A percentile compares a stretch with the other conserved stretches of the same genome.
phyloP scores from a whole-genome alignment of 1,284 basidiomycete genomes.

The Naganishia albida region DNA sequence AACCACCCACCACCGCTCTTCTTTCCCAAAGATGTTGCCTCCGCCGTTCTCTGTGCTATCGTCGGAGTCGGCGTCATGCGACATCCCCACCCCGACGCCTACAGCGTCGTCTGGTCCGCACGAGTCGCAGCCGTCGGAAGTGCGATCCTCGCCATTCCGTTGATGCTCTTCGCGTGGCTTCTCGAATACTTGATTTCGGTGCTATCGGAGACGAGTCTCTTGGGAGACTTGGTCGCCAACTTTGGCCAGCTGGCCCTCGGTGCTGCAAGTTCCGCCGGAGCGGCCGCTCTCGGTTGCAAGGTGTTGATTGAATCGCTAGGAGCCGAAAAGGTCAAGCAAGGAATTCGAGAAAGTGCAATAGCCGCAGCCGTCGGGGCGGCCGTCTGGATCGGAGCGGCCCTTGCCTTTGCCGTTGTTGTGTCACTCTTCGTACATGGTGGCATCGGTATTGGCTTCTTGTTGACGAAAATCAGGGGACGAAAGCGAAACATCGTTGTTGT shows the following conservation, averaged over 20 bases:
- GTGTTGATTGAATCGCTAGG: not conserved
- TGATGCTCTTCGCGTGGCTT: not conserved
- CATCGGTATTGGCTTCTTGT: not conserved
- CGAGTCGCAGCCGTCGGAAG: not conserved
- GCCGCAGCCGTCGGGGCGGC: not conserved
- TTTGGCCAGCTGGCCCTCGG: not conserved
- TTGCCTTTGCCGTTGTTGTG: not conserved
- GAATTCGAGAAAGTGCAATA: slow-evolving; percentile 3
- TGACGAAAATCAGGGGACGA: not conserved
- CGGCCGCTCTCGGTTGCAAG: not conserved
- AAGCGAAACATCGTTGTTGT: not conserved
- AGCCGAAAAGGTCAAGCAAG: not conserved
- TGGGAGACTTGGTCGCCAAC: not conserved
- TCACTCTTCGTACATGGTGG: not conserved
- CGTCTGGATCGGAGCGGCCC: slow-evolving; percentile 1
- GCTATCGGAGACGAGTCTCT: not conserved
- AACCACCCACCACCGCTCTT: no score
- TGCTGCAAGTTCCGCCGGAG: not conserved
- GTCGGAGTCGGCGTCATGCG: slow-evolving; percentile 4
- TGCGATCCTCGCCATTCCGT: slow-evolving; percentile 8
- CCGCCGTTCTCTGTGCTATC: slow-evolving; percentile 4
- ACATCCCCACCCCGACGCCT: not conserved
- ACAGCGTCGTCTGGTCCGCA: not conserved
- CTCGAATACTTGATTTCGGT: not conserved
- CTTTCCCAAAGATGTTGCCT: not conserved